phyloP scores from a whole-genome alignment of 2,329 filamentous ascomycete species.

The Alternaria gansuensis region DNA sequence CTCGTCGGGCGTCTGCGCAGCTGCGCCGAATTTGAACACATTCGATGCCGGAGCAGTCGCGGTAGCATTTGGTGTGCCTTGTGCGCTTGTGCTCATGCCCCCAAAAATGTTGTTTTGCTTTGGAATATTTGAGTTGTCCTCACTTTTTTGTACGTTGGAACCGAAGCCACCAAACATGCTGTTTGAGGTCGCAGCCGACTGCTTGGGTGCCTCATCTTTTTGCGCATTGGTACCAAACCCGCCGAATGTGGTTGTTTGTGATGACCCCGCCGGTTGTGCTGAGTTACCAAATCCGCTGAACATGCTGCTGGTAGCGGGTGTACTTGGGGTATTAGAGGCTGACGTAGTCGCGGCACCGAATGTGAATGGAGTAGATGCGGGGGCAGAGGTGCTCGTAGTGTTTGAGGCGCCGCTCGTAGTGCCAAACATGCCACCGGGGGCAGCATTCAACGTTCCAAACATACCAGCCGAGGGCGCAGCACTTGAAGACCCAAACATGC shows the following conservation, averaged over 20 bases:
- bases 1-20: slow-evolving; percentile 23
- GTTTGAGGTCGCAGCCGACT: slow-evolving; percentile 21
- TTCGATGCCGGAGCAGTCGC: slow-evolving; percentile 23
- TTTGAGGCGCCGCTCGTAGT: slow-evolving; percentile 26
- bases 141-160: slow-evolving; percentile 25
- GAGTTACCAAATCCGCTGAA: slow-evolving; percentile 22
- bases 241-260: slow-evolving; percentile 23
- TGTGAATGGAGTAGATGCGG: slow-evolving; percentile 29
- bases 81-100: slow-evolving; percentile 24
- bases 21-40: slow-evolving; percentile 31
- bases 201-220: slow-evolving; percentile 14
- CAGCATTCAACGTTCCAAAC: slow-evolving; percentile 26
- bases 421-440: slow-evolving; percentile 24
- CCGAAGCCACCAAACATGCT: slow-evolving; percentile 32
- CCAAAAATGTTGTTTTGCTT: slow-evolving; percentile 27
- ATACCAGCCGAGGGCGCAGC: slow-evolving; percentile 16
- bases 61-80: slow-evolving; percentile 20
- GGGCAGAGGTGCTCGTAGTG: slow-evolving; percentile 23
- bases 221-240: slow-evolving; percentile 26
- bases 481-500: slow-evolving; percentile 8
- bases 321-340: slow-evolving; percentile 24
- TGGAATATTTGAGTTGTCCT: slow-evolving; percentile 15
- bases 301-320: slow-evolving; percentile 24
- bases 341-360: slow-evolving; percentile 30
- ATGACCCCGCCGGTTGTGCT: slow-evolving; percentile 11